Base-by-base conservation (phyloP, 2,329 filamentous ascomycete genomes). In the Grosmannia clavigera region DNA sequence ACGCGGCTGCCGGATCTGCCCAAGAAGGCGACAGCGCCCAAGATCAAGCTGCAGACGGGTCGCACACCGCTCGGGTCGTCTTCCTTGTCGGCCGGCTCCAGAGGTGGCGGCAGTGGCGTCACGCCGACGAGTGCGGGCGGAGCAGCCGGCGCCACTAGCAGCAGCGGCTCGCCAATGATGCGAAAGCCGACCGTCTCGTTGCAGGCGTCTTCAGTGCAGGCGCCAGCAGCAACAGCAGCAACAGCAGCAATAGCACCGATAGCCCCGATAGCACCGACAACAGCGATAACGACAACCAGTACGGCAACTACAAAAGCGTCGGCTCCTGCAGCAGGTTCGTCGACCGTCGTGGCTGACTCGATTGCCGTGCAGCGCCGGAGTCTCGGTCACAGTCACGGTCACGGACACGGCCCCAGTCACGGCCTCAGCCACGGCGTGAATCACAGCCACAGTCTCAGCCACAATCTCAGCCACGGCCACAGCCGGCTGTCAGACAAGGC, bases 181-280 rank as follows among this genome's bases (percentile, higher is more conserved):
- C 61, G 60, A 25, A 64, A 68, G 58, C 66, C 68, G 43, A 69
- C 69, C 0, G 65, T 66, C 43, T 62, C 64, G 0, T 51, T 62
- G 16, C 22, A 55, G 27, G 14, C 54, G 10, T 6, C 33, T 5
- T 3, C 31, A 5, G 5, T 31, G 5, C 3, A 16, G 31, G 19
- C 52, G 9, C 19, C 52, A 19, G 31, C 12, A n/a, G 16, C 55
- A 9, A 43, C 43, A 4, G n/a, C 40, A 31, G 33, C 57, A 2
- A 6, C 48, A 1, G 33, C 69, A 58, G 67, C 68, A 1, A 69
- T 40, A 31, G 40, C 38, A 19, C 14, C 40, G 19, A 1, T 35
- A 31, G 14, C 52, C 55, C 10, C 57, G n/a, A 25, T 64, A 40
- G 33, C 55, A 3, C 50, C 55, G 16, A 16, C 35, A 61, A 61